Conservation (phyloP, 2,329 filamentous ascomycete genomes). For the Scytalidium sp. region DNA sequence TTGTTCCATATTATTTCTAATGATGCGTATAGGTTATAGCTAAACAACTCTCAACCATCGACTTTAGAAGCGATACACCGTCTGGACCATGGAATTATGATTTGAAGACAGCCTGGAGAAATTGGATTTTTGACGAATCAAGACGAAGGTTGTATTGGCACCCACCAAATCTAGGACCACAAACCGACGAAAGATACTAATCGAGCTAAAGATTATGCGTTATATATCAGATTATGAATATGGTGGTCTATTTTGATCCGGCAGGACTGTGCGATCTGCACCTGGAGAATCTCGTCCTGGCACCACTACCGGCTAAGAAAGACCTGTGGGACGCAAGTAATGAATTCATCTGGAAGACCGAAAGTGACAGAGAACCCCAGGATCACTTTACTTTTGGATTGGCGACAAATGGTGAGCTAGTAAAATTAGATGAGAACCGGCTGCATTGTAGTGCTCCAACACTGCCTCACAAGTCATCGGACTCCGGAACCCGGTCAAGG, state of each 20-base stretch:
- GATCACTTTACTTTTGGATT: constrained; percentile 26
- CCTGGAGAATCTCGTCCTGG: constrained; percentile 33
- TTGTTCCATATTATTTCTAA: constrained; percentile 7
- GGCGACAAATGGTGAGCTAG: constrained; percentile 29
- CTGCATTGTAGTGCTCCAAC: constrained; percentile 21
- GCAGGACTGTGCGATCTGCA: constrained; percentile 32
- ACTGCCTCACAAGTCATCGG: constrained; percentile 13
- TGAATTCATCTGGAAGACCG: constrained; percentile 31
- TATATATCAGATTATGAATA: constrained; percentile 37
- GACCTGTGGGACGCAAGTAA: constrained; percentile 41
- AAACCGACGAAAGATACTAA: constrained; percentile 9
- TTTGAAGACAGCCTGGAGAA: constrained; percentile 30
- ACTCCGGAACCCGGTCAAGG: constrained; percentile 11
- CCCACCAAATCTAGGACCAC: constrained; percentile 6
- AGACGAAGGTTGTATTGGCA: constrained; percentile 29
- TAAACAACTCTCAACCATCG: constrained; percentile 11
- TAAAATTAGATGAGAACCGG: constrained; percentile 24
- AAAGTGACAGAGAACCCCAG: constrained; percentile 23
- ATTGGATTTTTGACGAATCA: constrained; percentile 41
- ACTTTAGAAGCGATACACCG: constrained; percentile 14
- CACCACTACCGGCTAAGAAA: constrained; percentile 39
- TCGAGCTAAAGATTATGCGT: constrained; percentile 30
- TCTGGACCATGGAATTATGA: constrained; percentile 13
- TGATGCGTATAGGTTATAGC: constrained; percentile 10
- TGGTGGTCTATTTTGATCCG: constrained; percentile 41